phyloP scores from a whole-genome alignment of 108 stramenopile genomes.

The Aurantiochytrium sp. region DNA sequence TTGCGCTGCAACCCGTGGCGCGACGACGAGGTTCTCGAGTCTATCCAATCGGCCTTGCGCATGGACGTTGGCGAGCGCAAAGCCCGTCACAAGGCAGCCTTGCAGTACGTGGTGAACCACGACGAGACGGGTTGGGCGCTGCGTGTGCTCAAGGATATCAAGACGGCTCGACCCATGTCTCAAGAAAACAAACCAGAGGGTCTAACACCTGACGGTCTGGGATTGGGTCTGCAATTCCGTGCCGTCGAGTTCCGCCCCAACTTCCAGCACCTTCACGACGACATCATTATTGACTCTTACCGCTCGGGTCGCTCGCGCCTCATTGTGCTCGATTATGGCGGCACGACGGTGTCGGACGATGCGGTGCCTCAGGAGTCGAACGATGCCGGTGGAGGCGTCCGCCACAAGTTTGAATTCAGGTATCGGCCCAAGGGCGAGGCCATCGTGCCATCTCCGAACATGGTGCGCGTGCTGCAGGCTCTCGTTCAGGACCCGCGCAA shows the following conservation, averaged over 20 bases:
- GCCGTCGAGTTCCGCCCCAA: conserved; percentile 40
- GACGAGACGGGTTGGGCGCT: conserved; percentile 86
- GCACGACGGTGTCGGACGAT: conserved; percentile 45
- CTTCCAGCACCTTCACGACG: conserved; percentile 33
- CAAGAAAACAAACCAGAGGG: conserved; percentile 20
- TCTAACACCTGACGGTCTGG: conserved; percentile 69
- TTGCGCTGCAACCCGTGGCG: conserved; percentile 80
- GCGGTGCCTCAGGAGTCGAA: not conserved
- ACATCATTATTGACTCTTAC: conserved; percentile 37
- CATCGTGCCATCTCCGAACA: conserved; percentile 8
- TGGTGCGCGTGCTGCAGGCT: conserved; percentile 16
- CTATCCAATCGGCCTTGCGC: conserved; percentile 22
- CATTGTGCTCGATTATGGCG: conserved; percentile 61
- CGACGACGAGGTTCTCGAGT: conserved; percentile 5
- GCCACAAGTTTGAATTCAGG: conserved; percentile 20
- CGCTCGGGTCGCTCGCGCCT: conserved; percentile 31
- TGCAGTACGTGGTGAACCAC: conserved; percentile 81
- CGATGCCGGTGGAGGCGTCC: not conserved
- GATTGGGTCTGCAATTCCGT: conserved; percentile 82
- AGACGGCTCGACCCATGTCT: conserved; percentile 28
- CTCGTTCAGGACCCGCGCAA: conserved; percentile 52
- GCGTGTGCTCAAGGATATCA: conserved; percentile 62
- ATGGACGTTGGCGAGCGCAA: conserved; percentile 29
- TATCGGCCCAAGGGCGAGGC: not conserved
- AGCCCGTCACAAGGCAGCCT: conserved; percentile 34